Percentiles rank a stretch among this genome's conserved stretches.
These are phyloP conservation scores for Cladosporium sp. DNA, from an alignment of 2,329 filamentous ascomycete species.

Conservation along the genomic window DNA sequence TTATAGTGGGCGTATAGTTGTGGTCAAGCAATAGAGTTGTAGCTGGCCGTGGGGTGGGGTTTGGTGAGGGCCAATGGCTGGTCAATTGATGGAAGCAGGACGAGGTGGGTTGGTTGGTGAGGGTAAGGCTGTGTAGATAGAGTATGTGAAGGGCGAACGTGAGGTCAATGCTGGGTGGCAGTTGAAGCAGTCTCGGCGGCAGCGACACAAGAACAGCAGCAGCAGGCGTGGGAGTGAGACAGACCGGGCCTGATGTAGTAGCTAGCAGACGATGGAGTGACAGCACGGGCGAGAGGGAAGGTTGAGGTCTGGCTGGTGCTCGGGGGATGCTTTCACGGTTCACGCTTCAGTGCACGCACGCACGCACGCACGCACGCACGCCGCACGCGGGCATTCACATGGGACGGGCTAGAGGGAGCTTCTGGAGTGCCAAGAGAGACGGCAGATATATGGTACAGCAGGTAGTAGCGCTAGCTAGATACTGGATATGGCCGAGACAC, in stretches of 20 bases:
- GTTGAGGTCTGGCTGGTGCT: slow-evolving; percentile 1
- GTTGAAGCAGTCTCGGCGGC: not conserved
- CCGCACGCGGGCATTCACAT: not conserved
- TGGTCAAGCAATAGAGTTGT: slow-evolving; percentile 1
- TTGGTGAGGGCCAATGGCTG: slow-evolving; percentile 14
- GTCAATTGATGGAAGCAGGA: slow-evolving; percentile 6
- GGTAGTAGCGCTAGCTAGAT: not conserved
- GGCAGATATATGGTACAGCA: not conserved
- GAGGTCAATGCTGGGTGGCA: slow-evolving; percentile 1
- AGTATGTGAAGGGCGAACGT: not conserved
- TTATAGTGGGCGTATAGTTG: not conserved
- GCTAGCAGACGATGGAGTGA: not conserved
- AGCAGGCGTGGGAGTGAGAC: slow-evolving; percentile 6
- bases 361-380: not conserved
- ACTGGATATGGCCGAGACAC: not conserved
- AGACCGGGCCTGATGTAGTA: slow-evolving; percentile 4
- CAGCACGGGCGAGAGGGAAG: not conserved
- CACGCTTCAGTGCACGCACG: not conserved
- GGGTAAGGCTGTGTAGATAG: not conserved
- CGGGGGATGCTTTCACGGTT: not conserved
- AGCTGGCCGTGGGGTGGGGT: not conserved
- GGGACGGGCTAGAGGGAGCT: not conserved
- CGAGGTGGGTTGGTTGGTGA: not conserved
- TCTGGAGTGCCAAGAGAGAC: not conserved
- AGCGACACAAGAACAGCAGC: not conserved